Evolutionary conservation across 176 grass and related monocot species (phyloP), one percentile per base, ranked within the genome.

Genomic region (Typha latifolia): DNA sequence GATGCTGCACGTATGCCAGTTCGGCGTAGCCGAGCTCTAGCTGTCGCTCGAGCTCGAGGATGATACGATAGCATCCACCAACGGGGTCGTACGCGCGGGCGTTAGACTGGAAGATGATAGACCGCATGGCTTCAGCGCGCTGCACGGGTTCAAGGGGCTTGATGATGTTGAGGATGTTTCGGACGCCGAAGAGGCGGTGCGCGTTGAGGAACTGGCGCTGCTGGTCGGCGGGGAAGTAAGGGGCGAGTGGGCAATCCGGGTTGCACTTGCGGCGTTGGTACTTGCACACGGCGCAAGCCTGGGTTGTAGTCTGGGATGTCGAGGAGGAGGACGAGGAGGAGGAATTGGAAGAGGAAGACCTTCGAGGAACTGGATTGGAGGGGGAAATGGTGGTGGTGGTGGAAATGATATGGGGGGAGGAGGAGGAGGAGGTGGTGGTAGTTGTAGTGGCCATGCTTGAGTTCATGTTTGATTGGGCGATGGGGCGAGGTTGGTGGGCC

Each of bases 261-360:
- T 49, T 87, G 74, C 88, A 91, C 81, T 71, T 84, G 64, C 84
- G 78, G 48, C 88, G 67, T 62, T 87, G 88, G 74, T 84, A 84
- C 51, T 79, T 87, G 81, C 88, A 91, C 50, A 81, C 75, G 12
- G 88, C 88, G 81, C 88, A 91, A 14, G 84, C 88, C 66, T 43
- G 51, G 56, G 61, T 9, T 49, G 47, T 56, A 71, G 65, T 8
- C 59, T 59, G 47, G 34, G 79, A 86, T 4, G 51, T 22, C 47
- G 74, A 24, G 52, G 16, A 16, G 78, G 67, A 5, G 4, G 49
- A 34, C 68, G 56, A 5, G 77, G 50, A 12, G 23, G 50, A 13
- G 23, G 24, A 1, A 7, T 47, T 29, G 55, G 72, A 64, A 4
- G 79, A 66, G 43, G 49, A 53, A 26, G 65, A 47, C 34, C 34